Base-by-base conservation (phyloP, 2,329 filamentous ascomycete species). In the Davidsoniella virescens region DNA sequence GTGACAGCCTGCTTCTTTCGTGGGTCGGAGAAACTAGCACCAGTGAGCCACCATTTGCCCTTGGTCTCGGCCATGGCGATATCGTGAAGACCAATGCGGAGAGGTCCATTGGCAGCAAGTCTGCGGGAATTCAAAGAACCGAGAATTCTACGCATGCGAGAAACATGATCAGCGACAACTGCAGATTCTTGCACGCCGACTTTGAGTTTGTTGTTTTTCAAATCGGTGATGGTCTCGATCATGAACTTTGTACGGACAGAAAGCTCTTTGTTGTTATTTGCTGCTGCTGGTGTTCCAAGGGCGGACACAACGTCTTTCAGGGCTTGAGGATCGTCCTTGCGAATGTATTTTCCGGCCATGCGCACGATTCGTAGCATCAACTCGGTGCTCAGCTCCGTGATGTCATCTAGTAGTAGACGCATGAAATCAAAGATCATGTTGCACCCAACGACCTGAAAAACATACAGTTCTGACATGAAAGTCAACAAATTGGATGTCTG, bases 11-110 rank as follows among this genome's bases (percentile, higher is more conserved):
- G 48, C 5, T 49, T 52, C 16, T 55, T 54, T 2, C 59, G 57
- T 25, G 59, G 60, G 40, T 20, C 73, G 5, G 46, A 40, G 77
- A 90, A 95, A 63, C 87, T 94, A n/a, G 92, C 90, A 47, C 92
- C 92, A 4, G 96, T 85, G 17, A 96, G 76, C 92, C 92, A 98
- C 92, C 92, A 98, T 67, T 94, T 95, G 1, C 92, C 92, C 61
- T 82, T 84, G 61, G 84, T 90, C 39, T 90, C 84, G 0, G 82
- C 82, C 54, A 88, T 78, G 55, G 79, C 79, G 47, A 98, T 85
- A 59, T 98, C 92, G 37, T 75, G 71, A 3, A 95, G 71, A 9
- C 84, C 80, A 52, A 95, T 80, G 7, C 86, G 79, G 53, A 98
- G 72, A 3, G 92, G 87, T 54, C 93, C 85, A 3, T 77, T 82